phyloP scores from a whole-genome alignment of 208 protist genomes.

The Blechomonas ayalai region DNA sequence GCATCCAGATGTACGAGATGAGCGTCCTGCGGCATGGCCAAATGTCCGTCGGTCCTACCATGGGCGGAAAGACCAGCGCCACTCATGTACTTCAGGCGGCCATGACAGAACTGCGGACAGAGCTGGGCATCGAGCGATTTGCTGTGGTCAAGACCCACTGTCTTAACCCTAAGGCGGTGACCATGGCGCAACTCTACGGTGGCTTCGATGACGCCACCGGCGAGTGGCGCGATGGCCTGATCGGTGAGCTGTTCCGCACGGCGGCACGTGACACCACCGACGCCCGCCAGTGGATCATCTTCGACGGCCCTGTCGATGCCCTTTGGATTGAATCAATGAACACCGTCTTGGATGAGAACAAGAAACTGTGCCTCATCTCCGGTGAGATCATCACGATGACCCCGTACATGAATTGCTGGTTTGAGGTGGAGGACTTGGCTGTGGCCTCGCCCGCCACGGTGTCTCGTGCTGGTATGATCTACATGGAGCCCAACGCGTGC shows the following conservation, averaged over 20 bases:
- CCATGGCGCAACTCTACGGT: slow-evolving; percentile 96
- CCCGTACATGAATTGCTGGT: slow-evolving; percentile 94
- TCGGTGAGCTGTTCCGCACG: slow-evolving; percentile 91
- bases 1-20: slow-evolving; percentile 97
- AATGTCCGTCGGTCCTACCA: slow-evolving; percentile 96
- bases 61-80: slow-evolving; percentile 93
- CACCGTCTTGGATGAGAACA: slow-evolving; percentile 93
- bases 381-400: slow-evolving; percentile 95
- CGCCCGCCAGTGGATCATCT: slow-evolving; percentile 94
- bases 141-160: slow-evolving; percentile 79
- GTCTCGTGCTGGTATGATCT: slow-evolving; percentile 97
- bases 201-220: slow-evolving; percentile 94
- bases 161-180: slow-evolving; percentile 97
- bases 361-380: slow-evolving; percentile 94
- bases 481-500: slow-evolving; percentile 93
- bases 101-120: slow-evolving; percentile 75
- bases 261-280: slow-evolving; percentile 80
- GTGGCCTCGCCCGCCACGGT: slow-evolving; percentile 97
- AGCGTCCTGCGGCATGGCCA: slow-evolving; percentile 96
- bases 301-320: slow-evolving; percentile 95
- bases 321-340: slow-evolving; percentile 96
- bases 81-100: slow-evolving; percentile 76
- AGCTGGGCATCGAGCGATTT: slow-evolving; percentile 70
- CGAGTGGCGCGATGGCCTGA: slow-evolving; percentile 96
- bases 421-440: slow-evolving; percentile 96